phyloP scores from a whole-genome alignment of 106 monocot species.

The Platanthera zijinensis region DNA sequence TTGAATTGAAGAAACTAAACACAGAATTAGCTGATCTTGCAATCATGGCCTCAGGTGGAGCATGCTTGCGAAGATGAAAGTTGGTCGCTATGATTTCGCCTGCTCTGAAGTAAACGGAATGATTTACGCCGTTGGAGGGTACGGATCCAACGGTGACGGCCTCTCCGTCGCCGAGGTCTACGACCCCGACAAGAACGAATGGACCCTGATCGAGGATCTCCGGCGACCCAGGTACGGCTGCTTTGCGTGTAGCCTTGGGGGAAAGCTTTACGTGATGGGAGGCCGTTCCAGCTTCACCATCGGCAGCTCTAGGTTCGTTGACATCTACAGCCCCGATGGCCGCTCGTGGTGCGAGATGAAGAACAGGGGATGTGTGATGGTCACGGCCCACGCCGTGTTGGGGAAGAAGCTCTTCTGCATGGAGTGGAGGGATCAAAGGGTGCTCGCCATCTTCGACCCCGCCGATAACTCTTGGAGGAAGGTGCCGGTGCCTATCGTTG shows the following conservation, averaged over 20 bases:
- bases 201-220: slow-evolving; percentile 56
- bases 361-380: slow-evolving; percentile 80
- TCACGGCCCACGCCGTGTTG: slow-evolving; percentile 62
- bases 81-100: slow-evolving; percentile 74
- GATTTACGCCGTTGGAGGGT: slow-evolving; percentile 72
- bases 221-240: slow-evolving; percentile 74
- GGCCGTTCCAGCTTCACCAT: slow-evolving; percentile 66
- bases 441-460: slow-evolving; percentile 51
- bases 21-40: not conserved
- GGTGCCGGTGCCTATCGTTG: slow-evolving; percentile 46
- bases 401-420: slow-evolving; percentile 62
- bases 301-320: slow-evolving; percentile 54
- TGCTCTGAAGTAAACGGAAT: slow-evolving; percentile 58
- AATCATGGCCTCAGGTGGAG: slow-evolving; percentile 50
- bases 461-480: slow-evolving; percentile 40
- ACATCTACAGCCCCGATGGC: slow-evolving; percentile 46
- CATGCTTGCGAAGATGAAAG: slow-evolving; percentile 60
- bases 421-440: slow-evolving; percentile 84
- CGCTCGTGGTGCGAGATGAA: slow-evolving; percentile 57
- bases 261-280: slow-evolving; percentile 75
- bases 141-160: slow-evolving; percentile 49
- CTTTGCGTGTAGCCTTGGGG: slow-evolving; percentile 49
- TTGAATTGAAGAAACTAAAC: too few species aligned
- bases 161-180: slow-evolving; percentile 72
- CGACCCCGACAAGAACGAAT: slow-evolving; percentile 43